Base-by-base conservation (phyloP, 805 yeast genomes). In the Barnettozyma wickerhamii region DNA sequence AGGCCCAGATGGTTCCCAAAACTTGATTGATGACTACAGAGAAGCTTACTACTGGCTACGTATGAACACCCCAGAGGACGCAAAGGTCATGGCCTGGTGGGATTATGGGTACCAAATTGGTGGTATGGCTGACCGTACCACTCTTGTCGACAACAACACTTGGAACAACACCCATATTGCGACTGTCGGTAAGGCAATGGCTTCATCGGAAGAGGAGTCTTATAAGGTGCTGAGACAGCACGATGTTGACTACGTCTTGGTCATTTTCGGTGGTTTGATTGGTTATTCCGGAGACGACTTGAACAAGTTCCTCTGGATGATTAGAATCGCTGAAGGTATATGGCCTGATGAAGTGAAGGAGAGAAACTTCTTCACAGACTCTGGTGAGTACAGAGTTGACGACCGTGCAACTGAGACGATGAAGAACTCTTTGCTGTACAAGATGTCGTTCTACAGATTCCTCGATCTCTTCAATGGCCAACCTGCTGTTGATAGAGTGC, bases 121-220 rank as follows among this genome's bases (percentile, higher is more conserved):
- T 55, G 99, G 99, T 48, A 93, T 93, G 98, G 99, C 99, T 34
- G 99, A 93, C 66, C 79, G 99, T 60, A 91, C 98, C 49, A 93
- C 99, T 6, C 73, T 93, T 53, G 99, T 95, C 30, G 99, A 93
- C 65, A 93, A 93, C 75, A 93, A 93, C 68, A 93, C 99, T 10
- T 93, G 99, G 99, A 93, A 93, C 64, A 93, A 93, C 71, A 93
- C 99, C 4, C 99, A 93, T 63, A 95, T 93, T 65, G 99, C 99
- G 51, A 89, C 96, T 13, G 99, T 93, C 41, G 99, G 99, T 56
- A 89, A 89, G 64, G 98, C 98, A 15, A 88, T 93, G 96, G 78
- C 95, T 18, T 83, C 95, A 10, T 65, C 79, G 17, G 98, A 93
- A 62, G 93, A 84, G 42, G 84, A 77, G 33, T 81, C 97, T 1